Evolutionary conservation across 352 stramenopile species (phyloP), one percentile per base, ranked within the genome.

Genomic region (Pythium plurisporium): DNA sequence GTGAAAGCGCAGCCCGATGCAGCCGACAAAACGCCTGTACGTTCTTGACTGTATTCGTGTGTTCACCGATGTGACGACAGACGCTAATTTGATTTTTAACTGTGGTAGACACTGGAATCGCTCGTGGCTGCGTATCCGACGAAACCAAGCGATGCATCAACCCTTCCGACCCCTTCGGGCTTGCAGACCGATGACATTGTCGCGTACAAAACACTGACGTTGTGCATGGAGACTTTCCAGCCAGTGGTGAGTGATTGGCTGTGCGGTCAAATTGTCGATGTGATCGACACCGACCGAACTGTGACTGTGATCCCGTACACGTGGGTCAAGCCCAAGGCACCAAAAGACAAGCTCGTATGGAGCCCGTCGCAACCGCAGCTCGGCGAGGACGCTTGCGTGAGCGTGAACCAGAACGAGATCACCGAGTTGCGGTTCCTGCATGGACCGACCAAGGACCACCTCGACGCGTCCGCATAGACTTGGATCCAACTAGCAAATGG

Each of bases 151-250:
- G 44, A 58, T 15, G 15, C 59, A 12, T 57, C 56, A n/a, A 45
- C 44, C 1, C 29, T 65, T 20, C 27, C 37, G 9, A 40, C 43
- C 14, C 33, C 38, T 0, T 63, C 23, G 31, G 27, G 59, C 4
- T 70, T 88, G 26, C 54, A 81, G 45, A 50, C 31, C 0, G 67
- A 70, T 31, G 77, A 92, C 55, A 41, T 89, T 14, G 45, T 92
- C 51, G 79, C 76, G 5, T 90, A 86, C 63, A 89, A 88, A 63
- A 92, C 82, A 19, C 64, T 92, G 31, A 79, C 74, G 30, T 60
- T 92, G 27, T 90, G 80, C 33, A 70, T 89, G 42, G 74, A 88
- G 62, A 90, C 79, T n/a, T 92, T 76, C 58, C 79, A 92, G 51
- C 82, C 82, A 43, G 48, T 88, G 4, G 23, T 81, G 22, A 92